phyloP scores from a whole-genome alignment of 2,329 filamentous ascomycete species.

The Diaporthe amygdali region DNA sequence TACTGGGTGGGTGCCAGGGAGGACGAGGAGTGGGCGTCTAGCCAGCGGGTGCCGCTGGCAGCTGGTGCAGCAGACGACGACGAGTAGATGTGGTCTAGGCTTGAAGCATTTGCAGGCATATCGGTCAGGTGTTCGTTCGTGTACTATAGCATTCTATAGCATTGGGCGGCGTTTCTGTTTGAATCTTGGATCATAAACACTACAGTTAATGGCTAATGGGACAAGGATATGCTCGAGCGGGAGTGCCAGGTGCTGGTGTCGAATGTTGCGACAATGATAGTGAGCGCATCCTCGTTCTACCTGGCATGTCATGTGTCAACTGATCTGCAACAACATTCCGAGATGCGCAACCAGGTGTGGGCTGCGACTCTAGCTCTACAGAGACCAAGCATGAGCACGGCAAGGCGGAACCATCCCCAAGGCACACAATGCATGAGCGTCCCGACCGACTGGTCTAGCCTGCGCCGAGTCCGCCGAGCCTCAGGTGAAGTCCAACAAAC shows the following conservation, averaged over 20 bases:
- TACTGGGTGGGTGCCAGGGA: constrained; percentile 78
- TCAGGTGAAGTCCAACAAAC: not conserved
- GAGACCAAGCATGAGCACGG: not conserved
- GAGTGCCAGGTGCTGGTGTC: not conserved
- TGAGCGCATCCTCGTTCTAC: not conserved
- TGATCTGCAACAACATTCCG: not conserved
- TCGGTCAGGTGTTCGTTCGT: not conserved
- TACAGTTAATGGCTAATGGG: not conserved
- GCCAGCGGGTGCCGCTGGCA: constrained; percentile 43
- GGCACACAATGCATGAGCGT: not conserved
- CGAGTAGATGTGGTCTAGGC: not conserved
- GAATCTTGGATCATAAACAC: not conserved
- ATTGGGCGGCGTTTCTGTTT: not conserved
- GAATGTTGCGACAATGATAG: not conserved
- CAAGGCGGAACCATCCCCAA: not conserved
- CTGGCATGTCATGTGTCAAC: not conserved
- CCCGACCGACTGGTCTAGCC: not conserved
- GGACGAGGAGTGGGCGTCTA: constrained; percentile 71
- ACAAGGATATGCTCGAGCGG: not conserved
- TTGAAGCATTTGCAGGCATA: not conserved
- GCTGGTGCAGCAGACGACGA: not conserved
- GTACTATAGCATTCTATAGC: constrained; percentile 15
- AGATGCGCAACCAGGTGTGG: not conserved
- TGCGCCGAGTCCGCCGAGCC: not conserved
- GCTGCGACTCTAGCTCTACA: not conserved